A percentile compares a stretch with the other conserved stretches of the same genome.
Evolutionary conservation across 768 basidiomycete genomes (phyloP).

Genomic region (Hebeloma cylindrosporum): DNA sequence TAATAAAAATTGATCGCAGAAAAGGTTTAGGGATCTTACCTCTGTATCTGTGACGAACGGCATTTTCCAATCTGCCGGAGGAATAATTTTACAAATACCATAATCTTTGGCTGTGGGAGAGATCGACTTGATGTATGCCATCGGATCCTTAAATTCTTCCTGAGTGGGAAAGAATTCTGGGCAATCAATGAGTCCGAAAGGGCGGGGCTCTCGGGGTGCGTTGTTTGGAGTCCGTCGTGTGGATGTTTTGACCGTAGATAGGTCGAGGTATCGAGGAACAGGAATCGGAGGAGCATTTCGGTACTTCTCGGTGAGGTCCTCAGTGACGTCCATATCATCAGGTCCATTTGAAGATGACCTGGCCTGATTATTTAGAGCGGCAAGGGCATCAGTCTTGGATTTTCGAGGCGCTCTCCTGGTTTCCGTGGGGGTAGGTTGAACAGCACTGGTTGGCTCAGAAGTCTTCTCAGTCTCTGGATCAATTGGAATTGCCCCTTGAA

Average conservation of each 20-base stretch:
- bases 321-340: constrained; percentile 50
- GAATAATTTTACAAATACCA: constrained; percentile 96
- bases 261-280: constrained; percentile 61
- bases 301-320: constrained; percentile 50
- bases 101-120: constrained; percentile 66
- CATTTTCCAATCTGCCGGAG: constrained; percentile 92
- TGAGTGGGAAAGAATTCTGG: constrained; percentile 84
- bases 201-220: constrained; percentile 50
- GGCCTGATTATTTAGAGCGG: constrained; percentile 70
- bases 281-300: constrained; percentile 58
- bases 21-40: constrained; percentile 45
- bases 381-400: constrained; percentile 87
- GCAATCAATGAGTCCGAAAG: constrained; percentile 87
- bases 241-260: constrained; percentile 69
- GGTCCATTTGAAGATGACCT: constrained; percentile 53
- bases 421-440: constrained; percentile 41
- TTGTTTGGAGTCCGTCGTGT: constrained; percentile 45
- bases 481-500: constrained; percentile 72
- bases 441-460: constrained; percentile 34
- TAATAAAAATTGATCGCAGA: constrained; percentile 37
- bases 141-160: constrained; percentile 94
- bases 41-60: constrained; percentile 94
- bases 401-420: constrained; percentile 79
- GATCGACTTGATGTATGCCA: constrained; percentile 88
- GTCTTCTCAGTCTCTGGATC: constrained; percentile 44